phyloP scores from a whole-genome alignment of 2,329 filamentous ascomycete species.

The Lomentospora prolificans region DNA sequence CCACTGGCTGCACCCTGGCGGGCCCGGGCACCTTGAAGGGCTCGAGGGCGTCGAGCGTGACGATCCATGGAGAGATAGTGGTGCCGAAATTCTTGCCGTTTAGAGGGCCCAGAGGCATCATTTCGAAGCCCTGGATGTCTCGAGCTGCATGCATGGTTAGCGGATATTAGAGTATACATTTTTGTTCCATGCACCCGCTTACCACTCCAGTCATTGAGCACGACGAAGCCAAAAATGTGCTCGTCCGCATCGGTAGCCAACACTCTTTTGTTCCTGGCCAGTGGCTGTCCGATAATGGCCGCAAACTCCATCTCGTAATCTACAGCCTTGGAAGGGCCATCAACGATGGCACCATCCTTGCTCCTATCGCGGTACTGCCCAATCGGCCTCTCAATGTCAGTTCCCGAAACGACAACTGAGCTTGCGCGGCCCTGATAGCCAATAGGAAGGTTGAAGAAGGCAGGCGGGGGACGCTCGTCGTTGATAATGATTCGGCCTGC shows the following conservation, averaged over 20 bases:
- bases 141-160: conserved; percentile 35
- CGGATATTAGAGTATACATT: conserved; percentile 42
- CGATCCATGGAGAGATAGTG: conserved; percentile 46
- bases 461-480: conserved; percentile 43
- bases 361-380: conserved; percentile 48
- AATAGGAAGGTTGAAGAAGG: conserved; percentile 65
- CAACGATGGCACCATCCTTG: conserved; percentile 26
- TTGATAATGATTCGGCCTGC: conserved; percentile 31
- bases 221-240: conserved; percentile 58
- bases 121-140: conserved; percentile 47
- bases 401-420: conserved; percentile 61
- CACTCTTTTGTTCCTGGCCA: not conserved
- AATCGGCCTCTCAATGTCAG: conserved; percentile 53
- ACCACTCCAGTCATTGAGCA: conserved; percentile 48
- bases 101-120: conserved; percentile 46
- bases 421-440: conserved; percentile 66
- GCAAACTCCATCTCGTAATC: conserved; percentile 66
- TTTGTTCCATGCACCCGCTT: conserved; percentile 35
- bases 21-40: conserved; percentile 41
- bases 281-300: conserved; percentile 49
- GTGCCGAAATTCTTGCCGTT: conserved; percentile 49
- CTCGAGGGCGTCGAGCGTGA: conserved; percentile 41
- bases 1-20: conserved; percentile 51
- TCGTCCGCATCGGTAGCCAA: conserved; percentile 49
- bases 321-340: conserved; percentile 24